A percentile compares a stretch with the other conserved stretches of the same genome.
Evolutionary conservation across 148 eudicot species (phyloP).

Genomic region (Camellia sinensis): DNA sequence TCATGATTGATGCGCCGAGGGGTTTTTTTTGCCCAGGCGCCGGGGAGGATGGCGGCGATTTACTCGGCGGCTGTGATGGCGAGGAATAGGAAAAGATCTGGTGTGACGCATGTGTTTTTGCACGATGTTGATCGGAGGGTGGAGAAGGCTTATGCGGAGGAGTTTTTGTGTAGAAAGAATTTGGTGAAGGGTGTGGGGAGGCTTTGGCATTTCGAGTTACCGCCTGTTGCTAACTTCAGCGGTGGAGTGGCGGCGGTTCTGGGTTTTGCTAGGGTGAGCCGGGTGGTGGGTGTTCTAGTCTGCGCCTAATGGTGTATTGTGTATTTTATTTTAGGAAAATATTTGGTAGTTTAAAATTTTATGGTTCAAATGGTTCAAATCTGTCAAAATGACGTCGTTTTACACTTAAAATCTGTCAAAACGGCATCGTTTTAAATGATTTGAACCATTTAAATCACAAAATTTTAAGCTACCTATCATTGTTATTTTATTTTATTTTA

Average conservation of each 20-base stretch:
- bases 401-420: no score
- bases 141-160: slow-evolving; percentile 34
- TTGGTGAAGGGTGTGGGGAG: slow-evolving; percentile 32
- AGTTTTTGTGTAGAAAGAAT: slow-evolving; percentile 31
- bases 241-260: no score
- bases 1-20: slow-evolving; percentile 50
- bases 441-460: no score
- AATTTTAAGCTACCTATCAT: no score
- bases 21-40: slow-evolving; percentile 41
- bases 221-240: slow-evolving; percentile 10
- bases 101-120: slow-evolving; percentile 35
- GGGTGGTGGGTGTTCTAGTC: neutral
- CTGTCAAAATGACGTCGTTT: no score
- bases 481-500: no score
- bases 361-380: no score
- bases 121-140: slow-evolving; percentile 50
- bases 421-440: no score
- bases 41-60: slow-evolving; percentile 56
- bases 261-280: slow-evolving; percentile 21
- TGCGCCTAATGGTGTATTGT: neutral
- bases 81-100: slow-evolving; percentile 34
- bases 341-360: no score
- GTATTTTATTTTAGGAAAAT: no score
- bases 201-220: slow-evolving; percentile 46
- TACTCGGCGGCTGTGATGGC: slow-evolving; percentile 47